phyloP scores from a whole-genome alignment of 805 yeast genomes.

The Zygoascus tannicola region DNA sequence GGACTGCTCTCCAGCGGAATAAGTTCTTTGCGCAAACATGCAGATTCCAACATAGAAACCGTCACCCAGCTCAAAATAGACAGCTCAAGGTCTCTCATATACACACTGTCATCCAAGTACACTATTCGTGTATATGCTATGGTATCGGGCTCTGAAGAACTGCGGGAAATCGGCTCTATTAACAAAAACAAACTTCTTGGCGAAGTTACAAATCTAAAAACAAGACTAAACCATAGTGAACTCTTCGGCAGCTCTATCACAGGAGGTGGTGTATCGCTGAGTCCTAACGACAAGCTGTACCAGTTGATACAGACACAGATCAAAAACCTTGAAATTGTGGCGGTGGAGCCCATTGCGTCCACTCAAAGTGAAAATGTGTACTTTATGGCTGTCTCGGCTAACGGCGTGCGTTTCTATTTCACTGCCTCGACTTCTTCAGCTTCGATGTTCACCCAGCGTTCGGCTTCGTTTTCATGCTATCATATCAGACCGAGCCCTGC shows the following conservation, averaged over 20 bases:
- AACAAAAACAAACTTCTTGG: neutral
- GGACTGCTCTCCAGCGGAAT: slow-evolving; percentile 17
- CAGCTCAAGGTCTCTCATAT: slow-evolving; percentile 64
- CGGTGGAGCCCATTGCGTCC: slow-evolving; percentile 6
- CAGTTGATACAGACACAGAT: too few species aligned
- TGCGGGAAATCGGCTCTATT: neutral
- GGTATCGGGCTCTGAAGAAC: slow-evolving; percentile 15
- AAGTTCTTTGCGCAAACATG: slow-evolving; percentile 16
- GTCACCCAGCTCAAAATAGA: slow-evolving; percentile 64
- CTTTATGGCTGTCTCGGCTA: slow-evolving; percentile 10
- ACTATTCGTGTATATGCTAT: slow-evolving; percentile 71
- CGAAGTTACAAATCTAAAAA: neutral
- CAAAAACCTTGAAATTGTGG: too few species aligned
- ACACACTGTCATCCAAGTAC: slow-evolving; percentile 74
- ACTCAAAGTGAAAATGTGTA: slow-evolving; percentile 5
- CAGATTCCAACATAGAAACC: slow-evolving; percentile 32
- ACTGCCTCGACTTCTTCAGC: neutral
- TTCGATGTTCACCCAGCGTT: too few species aligned
- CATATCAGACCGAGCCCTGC: slow-evolving; percentile 1
- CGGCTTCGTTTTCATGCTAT: neutral
- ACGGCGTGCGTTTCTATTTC: slow-evolving; percentile 9
- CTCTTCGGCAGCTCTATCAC: too few species aligned
- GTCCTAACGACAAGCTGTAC: too few species aligned
- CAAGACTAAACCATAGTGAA: too few species aligned
- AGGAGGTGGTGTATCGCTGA: too few species aligned